These are phyloP conservation scores for Vitis rotundifolia DNA, from an alignment of 164 flowering plant species.

Conservation along the genomic window DNA sequence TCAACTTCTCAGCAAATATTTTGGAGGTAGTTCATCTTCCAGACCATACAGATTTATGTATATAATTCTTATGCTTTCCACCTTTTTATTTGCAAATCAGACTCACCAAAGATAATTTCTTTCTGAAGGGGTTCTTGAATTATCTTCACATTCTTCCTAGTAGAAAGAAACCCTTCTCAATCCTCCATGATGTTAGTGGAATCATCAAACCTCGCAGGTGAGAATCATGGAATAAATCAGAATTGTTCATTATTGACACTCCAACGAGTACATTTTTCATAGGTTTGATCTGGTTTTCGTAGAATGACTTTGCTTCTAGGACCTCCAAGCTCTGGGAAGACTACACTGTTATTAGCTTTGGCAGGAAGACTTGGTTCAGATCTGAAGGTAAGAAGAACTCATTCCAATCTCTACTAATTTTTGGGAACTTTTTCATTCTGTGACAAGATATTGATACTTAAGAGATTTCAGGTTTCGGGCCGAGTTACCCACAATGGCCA, in stretches of 20 bases:
- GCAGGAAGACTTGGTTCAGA: slow-evolving; percentile 51
- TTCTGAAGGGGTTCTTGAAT: slow-evolving; percentile 44
- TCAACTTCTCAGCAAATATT: slow-evolving; percentile 44
- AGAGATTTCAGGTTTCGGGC: slow-evolving; percentile 44
- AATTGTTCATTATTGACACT: too few relatives aligned
- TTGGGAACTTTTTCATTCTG: not conserved
- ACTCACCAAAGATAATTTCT: not conserved
- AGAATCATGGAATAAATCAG: not conserved
- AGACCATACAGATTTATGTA: not conserved
- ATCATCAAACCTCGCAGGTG: slow-evolving; percentile 61
- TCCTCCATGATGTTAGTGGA: slow-evolving; percentile 66
- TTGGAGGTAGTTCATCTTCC: slow-evolving; percentile 45
- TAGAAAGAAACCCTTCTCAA: slow-evolving; percentile 43
- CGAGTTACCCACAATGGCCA: slow-evolving; percentile 61
- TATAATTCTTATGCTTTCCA: not conserved
- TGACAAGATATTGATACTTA: not conserved
- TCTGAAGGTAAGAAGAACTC: slow-evolving; percentile 31
- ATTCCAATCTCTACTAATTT: not conserved
- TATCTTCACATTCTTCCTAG: slow-evolving; percentile 53
- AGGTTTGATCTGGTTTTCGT: slow-evolving; percentile 13
- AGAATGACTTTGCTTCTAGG: slow-evolving; percentile 70
- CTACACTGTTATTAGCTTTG: slow-evolving; percentile 53
- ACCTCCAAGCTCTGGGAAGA: slow-evolving; percentile 72
- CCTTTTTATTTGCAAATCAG: too few relatives aligned
- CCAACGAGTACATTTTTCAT: not conserved